Base-by-base conservation (phyloP, 2,329 filamentous ascomycete genomes). In the Monascus ruber region DNA sequence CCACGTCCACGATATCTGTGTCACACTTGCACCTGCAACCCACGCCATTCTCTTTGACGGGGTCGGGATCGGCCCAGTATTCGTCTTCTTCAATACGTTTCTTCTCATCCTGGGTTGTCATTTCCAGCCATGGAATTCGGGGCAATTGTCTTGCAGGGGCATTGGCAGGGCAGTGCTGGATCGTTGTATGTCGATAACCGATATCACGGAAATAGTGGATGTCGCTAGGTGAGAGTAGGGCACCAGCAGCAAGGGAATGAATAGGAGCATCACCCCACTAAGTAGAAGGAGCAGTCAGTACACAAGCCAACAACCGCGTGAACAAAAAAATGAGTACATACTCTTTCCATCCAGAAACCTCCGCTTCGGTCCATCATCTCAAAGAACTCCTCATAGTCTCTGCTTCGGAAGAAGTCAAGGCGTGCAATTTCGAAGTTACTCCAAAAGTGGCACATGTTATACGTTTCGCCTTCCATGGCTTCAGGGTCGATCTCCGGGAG, bases 361-460 rank as follows among this genome's bases (percentile, higher is more conserved):
- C 91, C 91, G 59, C 88, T 95, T 46, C 81, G 81, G 60, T 98
- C 91, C 89, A 98, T 95, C 83, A 94, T 93, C 55, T 95, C 73
- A 63, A 98, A 98, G 64, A 98, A 98, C 49, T 95, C 91, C 53
- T 94, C 83, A 60, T 98, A 98, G 58, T 87, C 84, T 66, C 94
- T 89, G 70, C 88, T 95, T 52, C 91, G 79, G 76, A 96, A 96
- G 79, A 87, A 98, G 66, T 85, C 83, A 44, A 98, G 75, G 43
- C 81, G 79, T 9, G 91, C 91, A 66, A 98, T 98, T 65, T 98
- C 91, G 51, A 98, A 98, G 63, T 98, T 98, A 63, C 87, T 94
- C 91, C 91, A 98, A 71, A 95, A 98, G 70, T 98, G 91, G 62
- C 91, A 98, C 91, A 98, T 98, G 69, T 98, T 98, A 73, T 98